phyloP scores from a whole-genome alignment of 371 early-diverging fungal species.

The Mucor velutinosus region DNA sequence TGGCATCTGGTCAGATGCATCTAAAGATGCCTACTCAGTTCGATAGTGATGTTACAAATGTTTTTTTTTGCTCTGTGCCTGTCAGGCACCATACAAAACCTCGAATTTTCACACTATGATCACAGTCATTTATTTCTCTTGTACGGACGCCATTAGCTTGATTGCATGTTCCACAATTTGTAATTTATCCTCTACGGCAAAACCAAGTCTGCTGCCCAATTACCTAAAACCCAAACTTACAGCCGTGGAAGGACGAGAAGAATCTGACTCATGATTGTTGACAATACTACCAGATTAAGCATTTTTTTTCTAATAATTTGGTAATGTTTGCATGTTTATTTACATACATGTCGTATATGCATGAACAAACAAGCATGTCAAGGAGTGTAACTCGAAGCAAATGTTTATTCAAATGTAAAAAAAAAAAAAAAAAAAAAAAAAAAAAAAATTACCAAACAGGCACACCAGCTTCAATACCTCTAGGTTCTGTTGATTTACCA shows the following conservation, averaged over 20 bases:
- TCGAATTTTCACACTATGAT: not conserved
- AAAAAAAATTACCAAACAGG: slow-evolving; percentile 61
- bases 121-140: not conserved
- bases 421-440: no score
- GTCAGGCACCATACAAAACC: not conserved
- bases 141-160: not conserved
- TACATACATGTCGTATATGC: not conserved
- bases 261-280: not conserved
- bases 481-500: slow-evolving; percentile 68
- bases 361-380: not conserved
- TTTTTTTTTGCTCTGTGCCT: not conserved
- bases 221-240: not conserved
- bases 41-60: no score
- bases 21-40: not conserved
- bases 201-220: not conserved
- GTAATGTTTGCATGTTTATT: not conserved
- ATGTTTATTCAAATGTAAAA: not conserved
- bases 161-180: not conserved
- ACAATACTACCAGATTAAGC: not conserved
- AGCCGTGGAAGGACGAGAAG: not conserved
- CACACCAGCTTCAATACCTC: slow-evolving; percentile 66
- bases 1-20: not conserved
- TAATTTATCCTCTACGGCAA: not conserved
- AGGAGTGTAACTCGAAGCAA: not conserved
- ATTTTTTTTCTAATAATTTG: not conserved